phyloP scores from a whole-genome alignment of 1,139 yeast species.

The Kurtzmaniella quercitrusa region DNA sequence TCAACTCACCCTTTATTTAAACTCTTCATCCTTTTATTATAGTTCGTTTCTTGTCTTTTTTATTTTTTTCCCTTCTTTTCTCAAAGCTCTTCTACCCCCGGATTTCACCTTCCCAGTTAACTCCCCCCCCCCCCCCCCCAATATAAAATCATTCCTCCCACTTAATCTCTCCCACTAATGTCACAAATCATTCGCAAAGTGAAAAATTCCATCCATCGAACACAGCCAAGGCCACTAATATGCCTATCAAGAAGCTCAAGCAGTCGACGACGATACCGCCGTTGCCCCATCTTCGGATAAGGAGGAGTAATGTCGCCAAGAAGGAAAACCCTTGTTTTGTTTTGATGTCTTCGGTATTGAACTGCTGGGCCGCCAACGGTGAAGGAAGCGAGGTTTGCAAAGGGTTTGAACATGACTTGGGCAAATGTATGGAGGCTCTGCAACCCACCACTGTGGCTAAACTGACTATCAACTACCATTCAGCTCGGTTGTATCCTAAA shows the following conservation, averaged over 20 bases:
- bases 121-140: not conserved
- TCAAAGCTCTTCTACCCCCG: too few species aligned
- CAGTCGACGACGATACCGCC: constrained; percentile 54
- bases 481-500: constrained; percentile 74
- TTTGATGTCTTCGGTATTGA: constrained; percentile 77
- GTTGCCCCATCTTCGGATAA: constrained; percentile 69
- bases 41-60: too few species aligned
- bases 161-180: not conserved
- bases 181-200: not conserved
- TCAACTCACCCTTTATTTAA: too few species aligned
- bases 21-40: too few species aligned
- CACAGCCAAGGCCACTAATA: constrained; percentile 5
- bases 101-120: not conserved
- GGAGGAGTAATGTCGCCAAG: constrained; percentile 56
- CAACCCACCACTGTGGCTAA: constrained; percentile 43
- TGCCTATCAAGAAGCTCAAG: constrained; percentile 13
- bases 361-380: constrained; percentile 96
- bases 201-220: not conserved
- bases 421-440: constrained; percentile 44
- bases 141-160: too few species aligned
- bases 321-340: constrained; percentile 71
- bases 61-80: too few species aligned
- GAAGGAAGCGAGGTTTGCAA: constrained; percentile 72
- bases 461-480: constrained; percentile 72
- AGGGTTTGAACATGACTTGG: constrained; percentile 51